A percentile compares a stretch with the other conserved stretches of the same genome.
Evolutionary conservation across 164 flowering plant species (phyloP).

Genomic region (Piper longum): DNA sequence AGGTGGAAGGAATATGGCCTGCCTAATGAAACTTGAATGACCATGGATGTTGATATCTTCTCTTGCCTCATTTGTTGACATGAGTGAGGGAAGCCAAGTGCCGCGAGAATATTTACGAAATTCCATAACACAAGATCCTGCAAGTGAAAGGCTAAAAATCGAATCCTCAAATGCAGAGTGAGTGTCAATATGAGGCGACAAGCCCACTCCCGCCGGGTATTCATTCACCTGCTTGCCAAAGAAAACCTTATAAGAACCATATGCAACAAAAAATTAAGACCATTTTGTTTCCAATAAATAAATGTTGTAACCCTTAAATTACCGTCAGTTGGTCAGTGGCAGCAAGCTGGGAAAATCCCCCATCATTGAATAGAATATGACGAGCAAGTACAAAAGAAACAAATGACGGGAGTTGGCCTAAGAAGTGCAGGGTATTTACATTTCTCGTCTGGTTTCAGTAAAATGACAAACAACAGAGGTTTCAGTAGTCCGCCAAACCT

Average conservation of each 20-base stretch:
- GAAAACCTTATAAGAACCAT: background rate
- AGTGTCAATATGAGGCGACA: slow-evolving; percentile 93
- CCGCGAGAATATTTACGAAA: slow-evolving; percentile 70
- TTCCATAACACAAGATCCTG: slow-evolving; percentile 97
- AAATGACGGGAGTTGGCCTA: slow-evolving; percentile 85
- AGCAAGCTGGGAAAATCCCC: slow-evolving; percentile 14
- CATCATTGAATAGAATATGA: slow-evolving; percentile 27
- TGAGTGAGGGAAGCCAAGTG: slow-evolving; percentile 23
- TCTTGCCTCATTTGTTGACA: slow-evolving; percentile 17
- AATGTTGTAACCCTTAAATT: slow-evolving; percentile 4
- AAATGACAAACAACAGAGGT: slow-evolving; percentile 1
- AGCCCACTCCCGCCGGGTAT: slow-evolving; percentile 83
- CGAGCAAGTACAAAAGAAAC: slow-evolving; percentile 40
- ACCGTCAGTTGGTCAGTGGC: slow-evolving; percentile 80
- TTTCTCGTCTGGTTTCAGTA: slow-evolving; percentile 54
- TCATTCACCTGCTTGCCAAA: slow-evolving; percentile 65
- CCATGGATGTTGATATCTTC: slow-evolving; percentile 8
- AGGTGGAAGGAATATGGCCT: slow-evolving; percentile 75
- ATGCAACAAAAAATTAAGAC: background rate
- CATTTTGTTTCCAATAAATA: background rate
- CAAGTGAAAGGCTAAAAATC: slow-evolving; percentile 89
- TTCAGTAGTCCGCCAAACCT: background rate
- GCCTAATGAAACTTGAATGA: slow-evolving; percentile 27
- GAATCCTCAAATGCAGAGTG: slow-evolving; percentile 90
- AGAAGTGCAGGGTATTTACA: slow-evolving; percentile 40